phyloP scores from a whole-genome alignment of 2,329 filamentous ascomycete species.

The Malbranchea zuffiana region DNA sequence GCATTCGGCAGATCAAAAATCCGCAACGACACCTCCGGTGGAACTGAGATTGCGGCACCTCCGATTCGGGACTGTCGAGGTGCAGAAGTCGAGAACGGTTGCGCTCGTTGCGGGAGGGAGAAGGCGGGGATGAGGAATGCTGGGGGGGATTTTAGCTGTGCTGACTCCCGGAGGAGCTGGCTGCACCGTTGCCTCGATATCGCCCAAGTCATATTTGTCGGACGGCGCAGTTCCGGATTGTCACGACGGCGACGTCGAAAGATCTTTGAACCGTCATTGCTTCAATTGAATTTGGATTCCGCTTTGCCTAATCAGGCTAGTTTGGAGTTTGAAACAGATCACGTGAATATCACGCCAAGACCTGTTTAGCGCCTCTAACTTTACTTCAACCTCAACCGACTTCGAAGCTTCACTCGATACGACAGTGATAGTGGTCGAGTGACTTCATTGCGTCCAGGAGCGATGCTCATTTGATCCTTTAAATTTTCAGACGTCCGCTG shows the following conservation, averaged over 20 bases:
- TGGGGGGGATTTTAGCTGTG: conserved; percentile 48
- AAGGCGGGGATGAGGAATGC: conserved; percentile 64
- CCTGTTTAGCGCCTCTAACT: too few relatives aligned
- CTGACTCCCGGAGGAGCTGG: conserved; percentile 42
- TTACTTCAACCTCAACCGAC: too few relatives aligned
- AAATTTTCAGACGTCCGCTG: too few relatives aligned
- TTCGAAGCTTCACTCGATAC: too few relatives aligned
- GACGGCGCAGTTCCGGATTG: conserved; percentile 6
- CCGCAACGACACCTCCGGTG: conserved; percentile 67
- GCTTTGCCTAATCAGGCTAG: conserved; percentile 2
- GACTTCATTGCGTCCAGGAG: too few relatives aligned
- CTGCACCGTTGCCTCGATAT: conserved; percentile 51
- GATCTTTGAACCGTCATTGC: too few relatives aligned
- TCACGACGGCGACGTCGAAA: background rate
- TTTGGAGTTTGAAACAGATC: background rate
- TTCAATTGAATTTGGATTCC: conserved; percentile 5
- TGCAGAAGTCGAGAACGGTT: conserved; percentile 62
- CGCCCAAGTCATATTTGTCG: conserved; percentile 51
- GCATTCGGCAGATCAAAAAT: conserved; percentile 56
- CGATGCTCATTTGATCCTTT: too few relatives aligned
- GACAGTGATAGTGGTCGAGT: too few relatives aligned
- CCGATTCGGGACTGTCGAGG: conserved; percentile 71
- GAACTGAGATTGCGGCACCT: conserved; percentile 65
- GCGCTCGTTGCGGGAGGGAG: conserved; percentile 33
- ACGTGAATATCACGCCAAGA: conserved; percentile 2